A percentile compares a stretch with the other conserved stretches of the same genome.
These are phyloP conservation scores for Luzula sylvatica DNA, from an alignment of 176 grass and related monocot genomes.

Conservation along the genomic window DNA sequence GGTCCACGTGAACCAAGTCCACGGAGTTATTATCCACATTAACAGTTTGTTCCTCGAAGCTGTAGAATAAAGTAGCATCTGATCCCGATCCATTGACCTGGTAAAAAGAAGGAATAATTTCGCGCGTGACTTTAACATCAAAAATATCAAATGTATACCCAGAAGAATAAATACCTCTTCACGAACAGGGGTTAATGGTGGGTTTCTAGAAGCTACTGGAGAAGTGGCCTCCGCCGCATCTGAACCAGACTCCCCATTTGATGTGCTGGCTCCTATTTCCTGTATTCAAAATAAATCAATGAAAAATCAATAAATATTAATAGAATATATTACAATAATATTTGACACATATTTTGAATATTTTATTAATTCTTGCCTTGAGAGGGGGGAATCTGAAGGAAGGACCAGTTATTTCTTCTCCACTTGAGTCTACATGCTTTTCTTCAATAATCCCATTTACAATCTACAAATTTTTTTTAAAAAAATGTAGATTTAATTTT, in stretches of 20 bases:
- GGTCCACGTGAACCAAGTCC: constrained; percentile 28
- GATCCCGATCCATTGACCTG: constrained; percentile 51
- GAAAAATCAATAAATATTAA: neutral
- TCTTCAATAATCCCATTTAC: constrained; percentile 53
- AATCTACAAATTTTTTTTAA: constrained; percentile 39
- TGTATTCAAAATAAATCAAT: constrained; percentile 28
- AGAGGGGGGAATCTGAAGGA: constrained; percentile 27
- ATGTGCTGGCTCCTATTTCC: constrained; percentile 40
- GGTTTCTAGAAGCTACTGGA: constrained; percentile 2
- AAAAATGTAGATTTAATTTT: neutral
- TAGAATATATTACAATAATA: no score
- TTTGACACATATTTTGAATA: neutral
- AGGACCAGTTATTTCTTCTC: constrained; percentile 38
- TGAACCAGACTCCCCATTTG: constrained; percentile 63
- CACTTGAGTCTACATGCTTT: constrained; percentile 29
- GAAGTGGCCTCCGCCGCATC: constrained; percentile 51
- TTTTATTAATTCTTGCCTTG: constrained; percentile 38
- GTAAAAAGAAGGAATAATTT: neutral
- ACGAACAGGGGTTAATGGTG: constrained; percentile 10
- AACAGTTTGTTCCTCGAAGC: constrained; percentile 20
- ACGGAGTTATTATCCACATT: constrained; percentile 4
- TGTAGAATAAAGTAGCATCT: constrained; percentile 48
- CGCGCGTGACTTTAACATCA: neutral
- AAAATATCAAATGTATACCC: neutral
- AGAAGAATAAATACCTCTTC: constrained; percentile 15